Conservation (phyloP, 139 green algal species). For the Desmodesmus armatus region DNA sequence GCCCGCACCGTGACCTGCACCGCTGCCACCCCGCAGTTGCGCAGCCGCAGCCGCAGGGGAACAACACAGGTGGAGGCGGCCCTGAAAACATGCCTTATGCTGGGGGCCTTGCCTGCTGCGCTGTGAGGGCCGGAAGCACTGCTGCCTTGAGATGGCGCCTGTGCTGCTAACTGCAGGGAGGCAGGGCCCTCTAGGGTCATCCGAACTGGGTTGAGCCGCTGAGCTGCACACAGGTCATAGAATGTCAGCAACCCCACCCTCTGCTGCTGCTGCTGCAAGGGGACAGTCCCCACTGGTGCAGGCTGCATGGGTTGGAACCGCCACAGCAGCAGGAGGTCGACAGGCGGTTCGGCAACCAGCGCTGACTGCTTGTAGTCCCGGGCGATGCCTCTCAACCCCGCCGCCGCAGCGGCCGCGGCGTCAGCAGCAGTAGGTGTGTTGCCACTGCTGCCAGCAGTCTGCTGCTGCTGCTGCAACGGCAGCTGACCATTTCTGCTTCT, state of each 20-base stretch:
- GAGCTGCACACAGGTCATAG: slow-evolving; percentile 46
- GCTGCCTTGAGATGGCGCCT: too few species aligned
- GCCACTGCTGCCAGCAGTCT: neutral
- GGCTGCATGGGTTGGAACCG: slow-evolving; percentile 5
- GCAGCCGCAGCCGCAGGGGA: slow-evolving; percentile 60
- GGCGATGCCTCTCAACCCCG: neutral
- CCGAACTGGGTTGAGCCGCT: slow-evolving; percentile 41
- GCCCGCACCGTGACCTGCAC: slow-evolving; percentile 57
- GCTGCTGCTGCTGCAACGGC: neutral
- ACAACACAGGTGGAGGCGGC: slow-evolving; percentile 58
- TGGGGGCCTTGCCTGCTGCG: too few species aligned
- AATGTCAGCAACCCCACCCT: slow-evolving; percentile 29
- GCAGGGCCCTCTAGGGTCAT: slow-evolving; percentile 31
- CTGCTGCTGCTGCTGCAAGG: slow-evolving; percentile 35
- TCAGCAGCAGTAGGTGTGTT: neutral
- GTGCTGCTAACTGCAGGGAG: too few species aligned
- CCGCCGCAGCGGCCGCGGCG: neutral
- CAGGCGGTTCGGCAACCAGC: slow-evolving; percentile 47
- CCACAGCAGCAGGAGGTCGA: slow-evolving; percentile 59
- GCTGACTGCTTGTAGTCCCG: slow-evolving; percentile 10
- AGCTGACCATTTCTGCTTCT: too few species aligned
- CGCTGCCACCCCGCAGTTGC: slow-evolving; percentile 62
- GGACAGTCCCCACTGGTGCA: slow-evolving; percentile 4
- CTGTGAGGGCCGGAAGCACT: too few species aligned
- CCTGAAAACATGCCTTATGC: slow-evolving; percentile 73